Evolutionary conservation across 2,329 filamentous ascomycete species (phyloP), one percentile per base, ranked within the genome.

Genomic region (Mycogone perniciosa): DNA sequence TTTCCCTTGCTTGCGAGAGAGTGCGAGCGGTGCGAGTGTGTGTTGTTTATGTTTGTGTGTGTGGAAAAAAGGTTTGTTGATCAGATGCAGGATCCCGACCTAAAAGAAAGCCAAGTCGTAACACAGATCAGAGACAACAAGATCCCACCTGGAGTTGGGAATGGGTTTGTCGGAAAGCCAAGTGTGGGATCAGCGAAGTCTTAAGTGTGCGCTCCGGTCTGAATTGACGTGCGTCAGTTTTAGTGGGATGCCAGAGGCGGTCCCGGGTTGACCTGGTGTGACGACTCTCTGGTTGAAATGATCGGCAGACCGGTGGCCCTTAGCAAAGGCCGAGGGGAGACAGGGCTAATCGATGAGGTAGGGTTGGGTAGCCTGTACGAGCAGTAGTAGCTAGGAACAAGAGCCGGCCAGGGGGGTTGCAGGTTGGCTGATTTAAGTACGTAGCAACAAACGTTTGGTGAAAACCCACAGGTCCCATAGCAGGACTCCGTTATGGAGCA

Each of bases 131-230:
- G 56, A 67, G 60, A 66, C 62, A 68, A 67, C 65, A 70, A 60
- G 63, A 67, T 67, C 63, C 60, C 56, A 51, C 57, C 53, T 65
- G 52, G 62, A 67, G 62, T 62, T 66, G 57, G 48, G 62, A 62
- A 56, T 61, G 57, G 20, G 58, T 60, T 56, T 59, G 64, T 60
- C 54, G 60, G 62, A 56, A 56, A 31, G 40, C 56, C 59, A 62
- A 61, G 65, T 61, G 67, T 73, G 76, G 76, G 77, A 80, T 80
- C 77, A 78, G 76, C 76, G 73, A 74, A 72, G 73, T 77, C 68
- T 79, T 79, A 79, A 77, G 76, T 79, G 75, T 73, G 70, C 62
- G 38, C 45, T 52, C 60, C 59, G 56, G 52, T 65, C 57, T 57
- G 60, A 65, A 66, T 67, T 67, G 64, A 67, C 65, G 62, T 70